Evolutionary conservation across 2,329 filamentous ascomycete species (phyloP).

Genomic region (Colletotrichum tofieldiae): DNA sequence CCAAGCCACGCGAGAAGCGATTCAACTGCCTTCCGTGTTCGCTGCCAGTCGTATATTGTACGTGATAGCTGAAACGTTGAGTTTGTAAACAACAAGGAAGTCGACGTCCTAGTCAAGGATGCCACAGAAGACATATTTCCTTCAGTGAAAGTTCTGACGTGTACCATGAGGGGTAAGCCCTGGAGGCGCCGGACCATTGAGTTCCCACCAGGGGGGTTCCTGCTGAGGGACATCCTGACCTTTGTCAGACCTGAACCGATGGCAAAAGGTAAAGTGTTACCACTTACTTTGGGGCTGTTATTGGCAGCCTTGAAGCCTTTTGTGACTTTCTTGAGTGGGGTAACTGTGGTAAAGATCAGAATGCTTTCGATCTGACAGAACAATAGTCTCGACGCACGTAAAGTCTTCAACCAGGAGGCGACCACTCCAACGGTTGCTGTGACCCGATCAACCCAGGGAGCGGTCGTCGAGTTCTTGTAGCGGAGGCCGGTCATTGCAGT

Average conservation of each 20-base stretch:
- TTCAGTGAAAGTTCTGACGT: neutral
- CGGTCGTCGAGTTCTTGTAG: neutral
- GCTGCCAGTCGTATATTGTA: neutral
- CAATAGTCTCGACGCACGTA: neutral
- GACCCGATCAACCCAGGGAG: neutral
- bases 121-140: neutral
- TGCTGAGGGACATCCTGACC: neutral
- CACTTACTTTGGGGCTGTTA: neutral
- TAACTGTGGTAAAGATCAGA: slow-evolving; percentile 7
- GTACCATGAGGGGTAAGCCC: slow-evolving; percentile 3
- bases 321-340: neutral
- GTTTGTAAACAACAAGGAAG: neutral
- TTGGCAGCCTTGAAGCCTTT: neutral
- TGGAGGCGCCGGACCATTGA: slow-evolving; percentile 1
- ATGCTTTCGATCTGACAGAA: too few relatives aligned
- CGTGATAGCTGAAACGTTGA: neutral
- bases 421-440: neutral
- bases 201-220: slow-evolving; percentile 1
- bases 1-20: neutral
- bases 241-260: neutral
- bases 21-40: neutral
- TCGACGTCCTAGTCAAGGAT: neutral
- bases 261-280: neutral
- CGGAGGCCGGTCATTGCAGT: neutral
- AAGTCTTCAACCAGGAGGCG: neutral